A percentile compares a stretch with the other conserved stretches of the same genome.
phyloP scores from a whole-genome alignment of 495 filamentous ascomycete species.

The Oleoguttula mirabilis region DNA sequence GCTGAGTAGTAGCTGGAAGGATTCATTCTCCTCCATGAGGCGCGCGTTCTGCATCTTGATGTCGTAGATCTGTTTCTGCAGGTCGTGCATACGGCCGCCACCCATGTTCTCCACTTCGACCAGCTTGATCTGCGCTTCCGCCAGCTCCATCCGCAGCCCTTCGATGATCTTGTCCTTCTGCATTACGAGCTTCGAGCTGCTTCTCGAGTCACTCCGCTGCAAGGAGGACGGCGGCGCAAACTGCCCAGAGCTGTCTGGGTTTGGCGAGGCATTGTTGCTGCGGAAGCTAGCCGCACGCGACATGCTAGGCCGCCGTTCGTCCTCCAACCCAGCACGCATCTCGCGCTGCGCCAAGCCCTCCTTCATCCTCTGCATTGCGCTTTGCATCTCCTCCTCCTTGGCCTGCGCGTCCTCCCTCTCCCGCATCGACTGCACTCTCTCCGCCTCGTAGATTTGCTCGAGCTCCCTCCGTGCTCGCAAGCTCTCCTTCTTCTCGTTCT shows the following conservation, averaged over 20 bases:
- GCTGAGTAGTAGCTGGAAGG: constrained; percentile 84
- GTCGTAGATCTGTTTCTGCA: constrained; percentile 80
- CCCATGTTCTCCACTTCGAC: constrained; percentile 89
- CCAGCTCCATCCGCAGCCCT: constrained; percentile 76
- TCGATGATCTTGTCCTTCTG: constrained; percentile 97
- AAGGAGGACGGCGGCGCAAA: constrained; percentile 82
- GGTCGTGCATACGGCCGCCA: constrained; percentile 67
- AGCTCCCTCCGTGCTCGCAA: constrained; percentile 74
- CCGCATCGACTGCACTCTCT: constrained; percentile 73
- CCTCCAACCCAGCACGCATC: constrained; percentile 44
- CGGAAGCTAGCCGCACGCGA: constrained; percentile 12
- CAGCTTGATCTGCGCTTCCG: constrained; percentile 88
- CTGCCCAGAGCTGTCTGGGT: constrained; percentile 36
- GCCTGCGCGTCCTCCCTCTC: constrained; percentile 80
- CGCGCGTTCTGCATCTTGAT: constrained; percentile 87
- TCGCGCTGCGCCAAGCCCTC: constrained; percentile 69
- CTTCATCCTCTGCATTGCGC: constrained; percentile 78
- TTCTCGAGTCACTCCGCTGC: constrained; percentile 68
- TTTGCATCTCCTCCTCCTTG: constrained; percentile 78
- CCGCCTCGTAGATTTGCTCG: constrained; percentile 78
- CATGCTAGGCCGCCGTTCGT: constrained; percentile 36
- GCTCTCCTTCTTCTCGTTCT: constrained; percentile 67
- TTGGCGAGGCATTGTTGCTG: constrained; percentile 34
- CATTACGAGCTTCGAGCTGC: constrained; percentile 72
- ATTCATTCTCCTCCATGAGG: constrained; percentile 96